Evolutionary conservation across 129 eudicot genomes (phyloP), one percentile per base, ranked within the genome.

Genomic region (Flaveria trinervia): DNA sequence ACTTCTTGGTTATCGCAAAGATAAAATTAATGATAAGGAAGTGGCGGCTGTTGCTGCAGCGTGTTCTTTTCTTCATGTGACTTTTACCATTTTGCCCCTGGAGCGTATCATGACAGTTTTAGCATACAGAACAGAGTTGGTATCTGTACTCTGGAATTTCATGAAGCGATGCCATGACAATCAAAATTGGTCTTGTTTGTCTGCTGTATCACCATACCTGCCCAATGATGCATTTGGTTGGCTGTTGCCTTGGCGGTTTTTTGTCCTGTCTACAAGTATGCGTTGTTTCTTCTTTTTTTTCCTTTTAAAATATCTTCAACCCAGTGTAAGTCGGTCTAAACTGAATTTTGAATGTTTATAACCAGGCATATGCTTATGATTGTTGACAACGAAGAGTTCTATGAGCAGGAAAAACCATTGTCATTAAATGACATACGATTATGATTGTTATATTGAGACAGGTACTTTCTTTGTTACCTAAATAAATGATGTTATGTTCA

Each of bases 321-420:
- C 10, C 48, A 8, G 48, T 43, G 48, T 7, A 43, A 43, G 48
- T 43, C 48, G 10, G 11, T 43, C 48, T 10, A 43, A 43, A 43
- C 10, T 43, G 48, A 43, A 43, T 43, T 7, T 43, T 44, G 2
- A 44, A 44, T 44, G 48, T 9, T 44, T 44, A 9, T 44, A 9
- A 44, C 54, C 88, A 94, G 98, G 86, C 96, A 94, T 84, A 94
- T 94, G 98, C 96, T 94, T 79, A 94, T 76, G 82, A 87, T 94
- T 72, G 96, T 94, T 81, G 97, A 91, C 74, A 94, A 91, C 70
- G 98, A 94, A 85, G 98, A 94, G 83, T 94, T 94, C 74, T 94
- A 94, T 55, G 98, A 94, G 73, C 87, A 87, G 71, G 98, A 94
- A 81, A 94, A 89, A 76, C 98, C 98, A 9, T 87, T 94, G 57